Base-by-base conservation (phyloP, 78 protist species). In the Chrysochromulina tobinii region DNA sequence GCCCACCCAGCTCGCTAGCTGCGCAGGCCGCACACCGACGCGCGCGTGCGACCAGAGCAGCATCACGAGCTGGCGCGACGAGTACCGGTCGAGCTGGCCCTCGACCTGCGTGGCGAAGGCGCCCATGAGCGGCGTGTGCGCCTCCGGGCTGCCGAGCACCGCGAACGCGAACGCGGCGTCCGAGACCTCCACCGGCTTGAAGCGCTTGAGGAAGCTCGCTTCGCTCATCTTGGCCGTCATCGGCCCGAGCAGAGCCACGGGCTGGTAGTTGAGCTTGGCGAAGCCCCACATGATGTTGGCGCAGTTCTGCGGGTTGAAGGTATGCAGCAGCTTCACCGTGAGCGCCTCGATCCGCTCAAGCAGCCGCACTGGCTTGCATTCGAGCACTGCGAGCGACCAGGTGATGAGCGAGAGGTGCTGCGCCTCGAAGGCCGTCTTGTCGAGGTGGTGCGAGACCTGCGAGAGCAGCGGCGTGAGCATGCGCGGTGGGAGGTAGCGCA, bases 281-380 rank as follows among this genome's bases (percentile, higher is more conserved):
- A 50, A 75, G 83, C 83, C 83, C 83, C 83, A 75, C 14, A 75
- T 4, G 25, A 75, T 7, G 57, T 75, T 75, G 58, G 83, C 83
- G 83, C 83, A 75, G 23, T 75, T 75, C 57, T 75, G 83, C 12
- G 57, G 8, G 57, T 3, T 50, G 57, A 75, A 50, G 6, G n/a
- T 64, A 0, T 6, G 27, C 6, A 12, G 69, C 17, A 21, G 20
- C 25, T 20, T 15, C 15, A 5, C 7, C 27, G 50, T 50, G 20
- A 9, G 27, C 77, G 1, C 50, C 12, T 68, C 77, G 77, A 68
- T 21, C 48, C 11, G 8, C 51, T 68, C 77, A 2, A 68, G 27
- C 11, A 68, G 77, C 15, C 8, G 20, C 25, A 50, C 17, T 8
- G 72, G 72, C 72, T 66, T 66, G 72, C 14, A 18, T 57, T 75